These are phyloP conservation scores for Aureobasidium sp. DNA, from an alignment of 2,329 filamentous ascomycete species.

Conservation along the genomic window DNA sequence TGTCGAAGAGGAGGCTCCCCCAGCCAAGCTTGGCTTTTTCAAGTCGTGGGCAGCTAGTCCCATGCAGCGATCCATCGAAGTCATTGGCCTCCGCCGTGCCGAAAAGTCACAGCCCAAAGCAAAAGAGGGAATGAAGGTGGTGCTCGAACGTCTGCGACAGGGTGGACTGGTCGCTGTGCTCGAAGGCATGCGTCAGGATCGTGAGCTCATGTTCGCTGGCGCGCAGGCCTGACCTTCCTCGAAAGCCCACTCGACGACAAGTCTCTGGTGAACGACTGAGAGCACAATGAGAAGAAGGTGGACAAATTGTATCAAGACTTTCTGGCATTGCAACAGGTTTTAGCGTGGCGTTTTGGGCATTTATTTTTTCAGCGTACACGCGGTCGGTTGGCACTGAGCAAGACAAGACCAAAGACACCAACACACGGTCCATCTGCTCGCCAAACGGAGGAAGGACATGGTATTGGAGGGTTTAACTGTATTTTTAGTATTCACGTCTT, in stretches of 20 bases:
- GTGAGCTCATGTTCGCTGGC: conserved; percentile 20
- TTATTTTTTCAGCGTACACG: background rate
- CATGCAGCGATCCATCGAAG: conserved; percentile 73
- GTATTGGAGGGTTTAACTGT: background rate
- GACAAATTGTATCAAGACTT: conserved; percentile 4
- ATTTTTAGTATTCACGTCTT: conserved; percentile 1
- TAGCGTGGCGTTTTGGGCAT: background rate
- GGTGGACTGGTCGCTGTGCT: conserved; percentile 61
- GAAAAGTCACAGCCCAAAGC: conserved; percentile 71
- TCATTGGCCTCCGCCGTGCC: conserved; percentile 67
- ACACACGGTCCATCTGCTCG: background rate
- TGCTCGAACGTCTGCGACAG: conserved; percentile 60
- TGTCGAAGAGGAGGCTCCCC: conserved; percentile 36
- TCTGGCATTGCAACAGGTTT: conserved; percentile 2
- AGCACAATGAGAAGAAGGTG: background rate
- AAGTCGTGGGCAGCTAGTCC: conserved; percentile 57
- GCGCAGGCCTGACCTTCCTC: background rate
- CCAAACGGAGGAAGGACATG: background rate
- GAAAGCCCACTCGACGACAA: background rate
- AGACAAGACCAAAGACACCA: background rate
- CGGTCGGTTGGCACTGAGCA: background rate
- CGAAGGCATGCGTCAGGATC: conserved; percentile 59
- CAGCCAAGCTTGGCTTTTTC: conserved; percentile 47
- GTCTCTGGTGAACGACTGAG: background rate
- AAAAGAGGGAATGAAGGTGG: conserved; percentile 73